Conservation (phyloP, 1,284 basidiomycete genomes). For the Rhodotorula sp. region DNA sequence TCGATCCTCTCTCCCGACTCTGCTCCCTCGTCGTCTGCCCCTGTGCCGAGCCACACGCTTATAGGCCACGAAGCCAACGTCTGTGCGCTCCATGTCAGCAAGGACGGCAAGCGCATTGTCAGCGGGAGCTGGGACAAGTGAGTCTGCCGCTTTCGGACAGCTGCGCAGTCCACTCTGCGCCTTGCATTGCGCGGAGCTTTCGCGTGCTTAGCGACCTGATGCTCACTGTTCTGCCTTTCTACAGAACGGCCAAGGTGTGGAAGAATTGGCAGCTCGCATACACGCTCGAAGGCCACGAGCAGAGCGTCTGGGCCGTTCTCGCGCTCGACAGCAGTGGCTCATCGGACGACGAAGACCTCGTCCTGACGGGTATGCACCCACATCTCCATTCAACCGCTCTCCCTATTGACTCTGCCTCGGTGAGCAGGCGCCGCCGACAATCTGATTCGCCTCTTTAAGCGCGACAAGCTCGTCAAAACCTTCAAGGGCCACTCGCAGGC, state of each 20-base stretch:
- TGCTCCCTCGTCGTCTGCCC: not conserved
- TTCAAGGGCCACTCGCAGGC: conserved; percentile 87
- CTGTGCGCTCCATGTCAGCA: conserved; percentile 74
- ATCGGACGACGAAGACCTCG: conserved; percentile 56
- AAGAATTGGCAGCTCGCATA: conserved; percentile 67
- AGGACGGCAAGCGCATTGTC: conserved; percentile 73
- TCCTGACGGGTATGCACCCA: conserved; percentile 69
- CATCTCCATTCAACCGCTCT: not conserved
- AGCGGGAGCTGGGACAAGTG: conserved; percentile 98
- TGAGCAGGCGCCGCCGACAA: conserved; percentile 86
- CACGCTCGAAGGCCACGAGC: conserved; percentile 80
- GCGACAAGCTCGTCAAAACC: conserved; percentile 64
- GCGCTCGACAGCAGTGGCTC: conserved; percentile 64
- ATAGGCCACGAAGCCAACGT: conserved; percentile 86
- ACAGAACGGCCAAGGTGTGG: conserved; percentile 92
- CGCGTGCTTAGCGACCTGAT: not conserved
- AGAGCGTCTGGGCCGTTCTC: conserved; percentile 92
- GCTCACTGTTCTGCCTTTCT: not conserved
- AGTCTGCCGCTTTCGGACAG: conserved; percentile 46
- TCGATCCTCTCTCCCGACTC: conserved; percentile 1
- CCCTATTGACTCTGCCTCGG: not conserved
- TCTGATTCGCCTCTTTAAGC: conserved; percentile 83
- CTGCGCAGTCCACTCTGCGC: not conserved
- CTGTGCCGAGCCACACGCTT: conserved; percentile 44
- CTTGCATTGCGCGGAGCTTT: not conserved